Evolutionary conservation across 1,284 basidiomycete genomes (phyloP).

Genomic region (Phellinidium pouzarii): DNA sequence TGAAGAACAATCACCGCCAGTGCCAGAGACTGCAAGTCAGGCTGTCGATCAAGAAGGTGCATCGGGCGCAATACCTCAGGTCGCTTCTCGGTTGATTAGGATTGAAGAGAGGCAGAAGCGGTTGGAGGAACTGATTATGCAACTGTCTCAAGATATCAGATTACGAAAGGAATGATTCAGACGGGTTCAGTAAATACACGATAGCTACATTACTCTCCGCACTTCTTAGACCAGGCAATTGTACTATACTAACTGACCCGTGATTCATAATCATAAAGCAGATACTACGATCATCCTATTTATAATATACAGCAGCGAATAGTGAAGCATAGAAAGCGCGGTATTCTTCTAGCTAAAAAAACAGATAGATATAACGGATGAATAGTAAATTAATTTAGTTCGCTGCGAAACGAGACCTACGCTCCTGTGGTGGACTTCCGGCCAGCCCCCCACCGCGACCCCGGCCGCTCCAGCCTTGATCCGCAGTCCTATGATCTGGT

Average conservation of each 20-base stretch:
- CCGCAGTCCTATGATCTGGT: neutral
- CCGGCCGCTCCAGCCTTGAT: conserved; percentile 19
- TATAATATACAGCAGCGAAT: neutral
- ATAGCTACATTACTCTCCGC: neutral
- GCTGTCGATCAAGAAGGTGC: conserved; percentile 11
- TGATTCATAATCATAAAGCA: neutral
- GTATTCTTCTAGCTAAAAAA: neutral
- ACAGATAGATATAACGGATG: neutral
- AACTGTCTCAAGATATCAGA: conserved; percentile 25
- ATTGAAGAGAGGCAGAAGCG: conserved; percentile 59
- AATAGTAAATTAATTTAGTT: neutral
- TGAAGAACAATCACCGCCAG: neutral
- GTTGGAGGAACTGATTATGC: conserved; percentile 54
- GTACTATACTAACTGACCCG: neutral
- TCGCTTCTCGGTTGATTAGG: conserved; percentile 41
- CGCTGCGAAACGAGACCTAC: conserved; percentile 1
- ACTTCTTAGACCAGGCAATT: neutral
- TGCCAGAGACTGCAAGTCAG: neutral
- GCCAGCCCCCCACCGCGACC: conserved; percentile 16
- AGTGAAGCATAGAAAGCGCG: neutral
- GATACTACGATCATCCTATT: neutral
- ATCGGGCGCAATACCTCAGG: conserved; percentile 22
- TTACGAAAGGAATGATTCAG: neutral
- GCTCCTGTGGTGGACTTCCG: conserved; percentile 1
- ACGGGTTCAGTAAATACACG: neutral